These are phyloP conservation scores for Mucor circinelloides DNA, from an alignment of 371 early-diverging fungal species.

Conservation along the genomic window DNA sequence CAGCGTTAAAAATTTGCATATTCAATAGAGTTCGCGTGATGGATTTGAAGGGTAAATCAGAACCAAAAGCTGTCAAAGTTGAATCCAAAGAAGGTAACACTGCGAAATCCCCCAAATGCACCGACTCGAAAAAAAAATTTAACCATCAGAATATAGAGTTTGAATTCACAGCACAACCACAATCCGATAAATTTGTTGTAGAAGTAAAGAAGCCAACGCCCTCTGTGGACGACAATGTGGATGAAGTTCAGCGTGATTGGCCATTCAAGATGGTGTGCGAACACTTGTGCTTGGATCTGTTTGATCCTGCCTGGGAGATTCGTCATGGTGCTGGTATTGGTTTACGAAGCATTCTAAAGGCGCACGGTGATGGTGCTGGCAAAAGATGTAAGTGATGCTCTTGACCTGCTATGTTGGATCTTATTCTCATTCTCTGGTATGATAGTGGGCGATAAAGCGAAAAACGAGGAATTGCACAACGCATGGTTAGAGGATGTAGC, in stretches of 20 bases:
- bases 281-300: constrained; percentile 87
- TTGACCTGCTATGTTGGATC: not conserved
- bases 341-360: constrained; percentile 84
- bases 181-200: constrained; percentile 72
- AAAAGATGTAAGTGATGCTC: constrained; percentile 47
- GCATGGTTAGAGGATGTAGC: constrained; percentile 87
- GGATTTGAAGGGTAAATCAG: constrained; percentile 46
- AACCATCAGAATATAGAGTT: constrained; percentile 34
- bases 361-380: constrained; percentile 87
- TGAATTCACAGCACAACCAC: constrained; percentile 71
- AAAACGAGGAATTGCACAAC: constrained; percentile 73
- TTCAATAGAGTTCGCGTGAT: constrained; percentile 48
- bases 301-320: constrained; percentile 92
- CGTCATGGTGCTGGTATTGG: constrained; percentile 97
- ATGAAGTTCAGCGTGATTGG: constrained; percentile 67
- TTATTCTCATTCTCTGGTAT: not conserved
- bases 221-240: constrained; percentile 22
- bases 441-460: constrained; percentile 46
- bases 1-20: not conserved
- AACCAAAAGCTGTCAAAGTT: constrained; percentile 49
- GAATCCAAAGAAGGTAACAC: constrained; percentile 48
- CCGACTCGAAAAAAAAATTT: not conserved
- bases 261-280: constrained; percentile 92
- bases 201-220: constrained; percentile 64
- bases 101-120: not conserved